Evolutionary conservation across 257 asterid species (phyloP).

Genomic region (Nicotiana tabacum): DNA sequence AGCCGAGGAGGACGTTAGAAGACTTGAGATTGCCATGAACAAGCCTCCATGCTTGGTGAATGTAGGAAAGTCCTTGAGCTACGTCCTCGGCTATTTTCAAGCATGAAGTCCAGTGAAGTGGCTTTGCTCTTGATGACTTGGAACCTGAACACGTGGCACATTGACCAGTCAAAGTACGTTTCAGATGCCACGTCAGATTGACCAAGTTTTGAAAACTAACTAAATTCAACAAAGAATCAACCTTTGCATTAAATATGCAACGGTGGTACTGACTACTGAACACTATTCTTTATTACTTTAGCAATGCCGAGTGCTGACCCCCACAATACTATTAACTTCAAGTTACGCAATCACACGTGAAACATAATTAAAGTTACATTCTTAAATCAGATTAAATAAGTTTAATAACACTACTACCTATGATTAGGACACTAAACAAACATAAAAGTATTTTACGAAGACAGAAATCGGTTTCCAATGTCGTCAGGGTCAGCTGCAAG

Average conservation of each 20-base stretch:
- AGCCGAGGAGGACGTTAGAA: conserved; percentile 68
- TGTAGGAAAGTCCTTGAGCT: conserved; percentile 79
- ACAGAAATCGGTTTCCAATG: not conserved
- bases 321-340: not conserved
- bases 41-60: conserved; percentile 97
- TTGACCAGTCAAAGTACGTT: conserved; percentile 4
- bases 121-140: conserved; percentile 63
- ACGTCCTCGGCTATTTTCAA: conserved; percentile 72
- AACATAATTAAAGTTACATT: not conserved
- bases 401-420: not conserved
- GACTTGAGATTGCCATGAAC: conserved; percentile 88
- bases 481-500: conserved; percentile 17
- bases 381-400: not conserved
- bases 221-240: not conserved
- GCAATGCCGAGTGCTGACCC: not conserved
- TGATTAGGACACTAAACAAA: not conserved
- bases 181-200: not conserved
- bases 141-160: conserved; percentile 33
- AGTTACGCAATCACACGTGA: conserved; percentile 9
- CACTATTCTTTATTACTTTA: not conserved
- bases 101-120: conserved; percentile 85
- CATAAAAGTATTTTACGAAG: not conserved
- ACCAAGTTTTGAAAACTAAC: not conserved
- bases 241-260: not conserved
- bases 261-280: not conserved